Evolutionary conservation across 2,329 filamentous ascomycete genomes (phyloP), one percentile per base, ranked within the genome.

Genomic region (Penicillium italicum): DNA sequence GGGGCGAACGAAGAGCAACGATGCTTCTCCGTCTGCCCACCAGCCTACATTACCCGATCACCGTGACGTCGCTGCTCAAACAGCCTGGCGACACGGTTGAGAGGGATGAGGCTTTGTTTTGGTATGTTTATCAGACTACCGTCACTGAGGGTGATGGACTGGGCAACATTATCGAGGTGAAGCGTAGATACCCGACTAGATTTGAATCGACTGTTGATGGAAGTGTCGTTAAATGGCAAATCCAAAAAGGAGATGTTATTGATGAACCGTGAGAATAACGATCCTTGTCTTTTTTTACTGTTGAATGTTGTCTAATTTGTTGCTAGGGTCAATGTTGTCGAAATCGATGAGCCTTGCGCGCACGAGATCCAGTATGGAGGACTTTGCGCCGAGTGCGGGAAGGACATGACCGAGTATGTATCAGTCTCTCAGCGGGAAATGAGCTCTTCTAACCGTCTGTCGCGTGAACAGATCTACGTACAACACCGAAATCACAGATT

Each of bases 301-400:
- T 46, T 56, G 50, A 59, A 47, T n/a, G n/a, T 40, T n/a, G 18
- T n/a, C 54, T 60, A 38, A 48, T 20, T 26, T 28, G n/a, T 18
- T 41, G 53, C 18, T 60, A 85, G 82, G 26, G 73, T 80, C 33
- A 75, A 79, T 22, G 73, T 88, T 59, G 84, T 91, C 57, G 86
- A 91, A 57, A 88, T 99, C 51, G 89, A 96, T 67, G 94, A 99
- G 77, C 85, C 89, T 54, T 99, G 94, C 75, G 83, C 88, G 30
- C 94, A 99, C 75, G 89, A 93, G 66, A 82, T 96, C 38, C 93
- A 97, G 74, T 96, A 90, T 69, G 88, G 89, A 54, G 92, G 92
- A 42, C 82, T 99, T 63, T 99, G 94, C 76, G 91, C 86, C 56
- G 84, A 92, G 59, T 99, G 94, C 74, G 94, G 94, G 61, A 91